Percentiles rank a stretch among this genome's conserved stretches.
These are phyloP conservation scores for Angomonas deanei DNA, from an alignment of 208 protist genomes.

Conservation along the genomic window DNA sequence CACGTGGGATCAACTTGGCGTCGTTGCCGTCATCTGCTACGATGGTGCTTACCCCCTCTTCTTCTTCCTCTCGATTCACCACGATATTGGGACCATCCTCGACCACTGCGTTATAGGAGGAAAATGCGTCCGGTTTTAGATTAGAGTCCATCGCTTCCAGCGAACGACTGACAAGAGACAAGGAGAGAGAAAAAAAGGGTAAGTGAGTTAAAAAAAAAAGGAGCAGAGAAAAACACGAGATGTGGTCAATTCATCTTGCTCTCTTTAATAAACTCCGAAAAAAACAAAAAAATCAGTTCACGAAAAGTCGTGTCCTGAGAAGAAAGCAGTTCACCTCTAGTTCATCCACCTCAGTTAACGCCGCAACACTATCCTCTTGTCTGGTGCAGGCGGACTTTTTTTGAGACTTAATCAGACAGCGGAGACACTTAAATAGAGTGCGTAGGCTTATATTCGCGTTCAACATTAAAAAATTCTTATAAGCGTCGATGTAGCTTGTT, in stretches of 20 bases:
- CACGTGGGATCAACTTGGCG: slow-evolving; percentile 24
- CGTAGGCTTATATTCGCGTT: background rate
- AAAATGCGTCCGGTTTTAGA: too few species aligned
- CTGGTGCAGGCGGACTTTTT: background rate
- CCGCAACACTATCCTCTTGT: background rate
- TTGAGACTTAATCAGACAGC: background rate
- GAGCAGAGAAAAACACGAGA: background rate
- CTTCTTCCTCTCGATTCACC: background rate
- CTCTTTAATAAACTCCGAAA: too few species aligned
- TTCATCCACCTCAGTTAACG: background rate
- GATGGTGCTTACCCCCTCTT: background rate
- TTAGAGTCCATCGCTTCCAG: too few species aligned
- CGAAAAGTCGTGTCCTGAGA: background rate
- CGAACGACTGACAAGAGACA: too few species aligned
- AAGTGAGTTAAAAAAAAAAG: too few species aligned
- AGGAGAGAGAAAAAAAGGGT: too few species aligned
- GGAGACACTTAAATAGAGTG: background rate
- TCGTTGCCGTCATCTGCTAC: background rate
- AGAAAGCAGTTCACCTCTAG: background rate
- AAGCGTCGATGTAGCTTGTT: background rate
- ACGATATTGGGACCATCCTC: background rate
- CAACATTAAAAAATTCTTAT: background rate
- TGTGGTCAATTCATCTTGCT: too few species aligned
- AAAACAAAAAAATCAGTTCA: background rate
- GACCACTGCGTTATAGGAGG: background rate